These are phyloP conservation scores for Polymyxa betae DNA, from an alignment of 208 protist species.

Conservation along the genomic window DNA sequence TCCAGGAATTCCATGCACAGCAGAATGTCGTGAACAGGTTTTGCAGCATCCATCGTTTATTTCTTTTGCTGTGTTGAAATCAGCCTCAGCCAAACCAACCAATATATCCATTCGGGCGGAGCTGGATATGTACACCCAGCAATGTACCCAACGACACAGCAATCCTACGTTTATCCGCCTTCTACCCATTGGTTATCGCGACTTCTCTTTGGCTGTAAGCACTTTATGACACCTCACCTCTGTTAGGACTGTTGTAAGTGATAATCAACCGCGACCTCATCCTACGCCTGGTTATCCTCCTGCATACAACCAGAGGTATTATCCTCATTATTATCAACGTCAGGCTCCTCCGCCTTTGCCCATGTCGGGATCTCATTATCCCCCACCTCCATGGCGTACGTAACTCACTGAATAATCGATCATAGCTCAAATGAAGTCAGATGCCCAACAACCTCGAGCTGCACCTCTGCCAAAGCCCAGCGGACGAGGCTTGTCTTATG, in stretches of 20 bases:
- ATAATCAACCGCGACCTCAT: neutral
- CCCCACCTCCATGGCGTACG: neutral
- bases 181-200: neutral
- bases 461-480: neutral
- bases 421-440: neutral
- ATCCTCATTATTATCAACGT: neutral
- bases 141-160: neutral
- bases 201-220: neutral
- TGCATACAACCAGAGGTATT: neutral
- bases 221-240: neutral
- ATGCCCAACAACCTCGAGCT: neutral
- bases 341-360: neutral
- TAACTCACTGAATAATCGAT: neutral
- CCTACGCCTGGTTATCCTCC: neutral
- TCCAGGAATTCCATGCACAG: neutral
- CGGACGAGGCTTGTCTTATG: conserved; percentile 19
- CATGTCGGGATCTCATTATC: neutral
- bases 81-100: neutral
- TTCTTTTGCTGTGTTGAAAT: neutral
- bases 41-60: neutral
- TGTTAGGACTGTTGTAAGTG: neutral
- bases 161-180: neutral
- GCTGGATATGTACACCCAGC: neutral
- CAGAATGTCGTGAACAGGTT: neutral
- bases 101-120: neutral